Base-by-base conservation (phyloP, 1,284 basidiomycete genomes). In the Sanguinoderma infundibulare region DNA sequence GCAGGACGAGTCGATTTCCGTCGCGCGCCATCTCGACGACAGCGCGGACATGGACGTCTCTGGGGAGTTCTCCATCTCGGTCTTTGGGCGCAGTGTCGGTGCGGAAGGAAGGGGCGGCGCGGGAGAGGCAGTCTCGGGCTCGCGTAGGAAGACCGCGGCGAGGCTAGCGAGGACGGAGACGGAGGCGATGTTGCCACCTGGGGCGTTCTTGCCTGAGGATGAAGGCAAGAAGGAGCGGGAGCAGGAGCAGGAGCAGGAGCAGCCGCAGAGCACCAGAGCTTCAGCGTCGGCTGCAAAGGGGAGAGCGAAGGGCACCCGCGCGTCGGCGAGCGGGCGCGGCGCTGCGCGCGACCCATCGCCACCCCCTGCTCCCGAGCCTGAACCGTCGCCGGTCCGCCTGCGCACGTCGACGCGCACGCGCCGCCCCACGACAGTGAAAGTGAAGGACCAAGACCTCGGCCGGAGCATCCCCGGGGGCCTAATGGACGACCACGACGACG, bases 401-500 rank as follows among this genome's bases (percentile, higher is more conserved):
- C 65, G 55, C 32, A 62, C 65, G 12, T 63, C 62, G 22, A 61
- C 67, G 32, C 67, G 65, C 7, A 42, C 53, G 17, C 67, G 56
- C 40, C 69, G 49, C 56, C 52, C 55, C 20, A n/a, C n/a, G n/a
- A n/a, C n/a, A n/a, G n/a, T n/a, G n/a, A n/a, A n/a, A n/a, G 58
- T 50, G 57, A 70, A 65, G 64, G 67, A 66, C 59, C 57, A 67
- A 59, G 72, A 77, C 55, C 62, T 75, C 17, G 71, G 65, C 51
- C 78, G 78, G 59, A 83, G 77, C 68, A 75, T 90, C 54, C 87
- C 87, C 2, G 87, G 87, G 1, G 75, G 79, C 5, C 73, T 89
- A 57, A 79, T 83, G 70, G 79, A 80, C 32, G 84, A 84, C 5
- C 83, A 85, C 5, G 72, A 75, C 6, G 75, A 77, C 46, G 79